Conservation (phyloP, 164 flowering plant genomes). For the Dillenia suffruticosa region DNA sequence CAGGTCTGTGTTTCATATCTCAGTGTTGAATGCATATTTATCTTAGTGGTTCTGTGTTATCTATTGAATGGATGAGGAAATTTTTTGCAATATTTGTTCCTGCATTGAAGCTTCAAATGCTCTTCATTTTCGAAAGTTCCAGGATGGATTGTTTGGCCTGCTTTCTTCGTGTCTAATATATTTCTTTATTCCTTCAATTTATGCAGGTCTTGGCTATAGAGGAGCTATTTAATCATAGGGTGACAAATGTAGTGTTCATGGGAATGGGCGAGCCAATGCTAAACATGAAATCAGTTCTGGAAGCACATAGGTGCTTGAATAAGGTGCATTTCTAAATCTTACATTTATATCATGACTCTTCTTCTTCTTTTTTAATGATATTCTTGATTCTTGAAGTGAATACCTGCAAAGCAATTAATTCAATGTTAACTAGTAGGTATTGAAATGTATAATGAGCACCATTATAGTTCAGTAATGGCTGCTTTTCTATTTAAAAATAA, state of each 20-base stretch:
- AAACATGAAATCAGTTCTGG: slow-evolving; percentile 86
- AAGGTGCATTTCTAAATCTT: slow-evolving; percentile 39
- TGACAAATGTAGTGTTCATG: slow-evolving; percentile 97
- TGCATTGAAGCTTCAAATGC: neutral
- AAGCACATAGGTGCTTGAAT: slow-evolving; percentile 85
- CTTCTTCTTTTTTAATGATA: neutral
- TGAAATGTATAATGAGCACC: too few relatives aligned
- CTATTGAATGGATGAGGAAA: too few relatives aligned
- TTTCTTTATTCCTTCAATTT: neutral
- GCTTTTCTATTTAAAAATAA: too few relatives aligned
- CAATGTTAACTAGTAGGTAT: too few relatives aligned
- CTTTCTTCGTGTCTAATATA: neutral
- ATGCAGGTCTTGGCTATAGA: slow-evolving; percentile 88
- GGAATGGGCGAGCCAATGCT: slow-evolving; percentile 99
- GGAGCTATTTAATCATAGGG: slow-evolving; percentile 82
- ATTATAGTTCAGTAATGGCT: too few relatives aligned
- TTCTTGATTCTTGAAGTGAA: neutral
- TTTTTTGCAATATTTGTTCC: neutral
- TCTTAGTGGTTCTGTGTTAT: too few relatives aligned
- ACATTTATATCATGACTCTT: neutral
- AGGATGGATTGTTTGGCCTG: neutral
- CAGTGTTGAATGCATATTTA: too few relatives aligned
- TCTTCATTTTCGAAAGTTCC: neutral
- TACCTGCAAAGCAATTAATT: too few relatives aligned
- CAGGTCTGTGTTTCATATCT: slow-evolving; percentile 48